Percentiles rank a stretch among this genome's conserved stretches.
phyloP scores from a whole-genome alignment of 2,329 filamentous ascomycete genomes.

The Pleomassaria siparia region DNA sequence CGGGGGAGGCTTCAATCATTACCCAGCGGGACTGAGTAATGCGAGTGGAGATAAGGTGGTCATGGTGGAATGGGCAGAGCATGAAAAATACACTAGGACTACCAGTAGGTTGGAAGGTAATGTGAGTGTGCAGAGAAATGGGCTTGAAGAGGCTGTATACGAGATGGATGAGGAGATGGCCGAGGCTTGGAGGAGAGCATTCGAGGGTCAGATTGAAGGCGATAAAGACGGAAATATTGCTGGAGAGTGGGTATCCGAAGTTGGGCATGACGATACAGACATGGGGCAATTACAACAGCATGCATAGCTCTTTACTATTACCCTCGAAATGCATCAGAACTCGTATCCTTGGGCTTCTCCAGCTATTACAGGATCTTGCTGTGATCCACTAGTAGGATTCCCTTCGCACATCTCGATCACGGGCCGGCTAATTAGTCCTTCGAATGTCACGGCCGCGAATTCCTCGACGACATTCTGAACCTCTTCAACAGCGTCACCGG shows the following conservation, averaged over 20 bases:
- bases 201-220: conserved; percentile 14
- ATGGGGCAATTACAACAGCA: neutral
- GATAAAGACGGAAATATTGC: conserved; percentile 3
- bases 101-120: conserved; percentile 14
- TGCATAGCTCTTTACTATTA: too few relatives aligned
- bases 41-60: conserved; percentile 18
- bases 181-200: conserved; percentile 21
- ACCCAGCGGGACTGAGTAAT: conserved; percentile 28
- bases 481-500: too few relatives aligned
- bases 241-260: neutral
- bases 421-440: too few relatives aligned
- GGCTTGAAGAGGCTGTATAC: conserved; percentile 6
- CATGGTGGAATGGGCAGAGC: conserved; percentile 14
- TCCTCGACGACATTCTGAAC: too few relatives aligned
- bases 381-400: too few relatives aligned
- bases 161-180: conserved; percentile 4
- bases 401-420: too few relatives aligned
- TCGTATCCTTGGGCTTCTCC: too few relatives aligned
- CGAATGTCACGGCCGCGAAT: too few relatives aligned
- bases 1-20: conserved; percentile 33
- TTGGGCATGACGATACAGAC: neutral
- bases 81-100: conserved; percentile 13
- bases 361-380: too few relatives aligned
- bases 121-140: conserved; percentile 15
- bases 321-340: too few relatives aligned